Base-by-base conservation (phyloP, 352 stramenopile genomes). In the Phytophthora pluvialis region DNA sequence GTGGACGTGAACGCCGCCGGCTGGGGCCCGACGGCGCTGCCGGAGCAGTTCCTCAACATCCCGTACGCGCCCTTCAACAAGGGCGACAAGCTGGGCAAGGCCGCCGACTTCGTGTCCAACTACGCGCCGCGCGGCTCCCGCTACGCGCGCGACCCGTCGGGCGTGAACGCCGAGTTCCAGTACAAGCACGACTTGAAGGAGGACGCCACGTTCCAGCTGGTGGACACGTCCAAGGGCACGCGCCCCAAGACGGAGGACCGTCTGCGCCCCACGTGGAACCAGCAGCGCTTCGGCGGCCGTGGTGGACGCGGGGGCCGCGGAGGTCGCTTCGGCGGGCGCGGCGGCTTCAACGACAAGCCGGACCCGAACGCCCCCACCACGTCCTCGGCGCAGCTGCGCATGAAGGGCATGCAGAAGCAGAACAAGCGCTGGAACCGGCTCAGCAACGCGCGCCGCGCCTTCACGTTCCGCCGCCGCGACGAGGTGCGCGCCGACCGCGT, bases 41-140 rank as follows among this genome's bases (percentile, higher is more conserved):
- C 90, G 16, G 77, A 95, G 75, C 86, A 96, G 74, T 98, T 98
- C 82, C 73, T 91, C 21, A 87, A 96, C 64, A 78, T 99, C 28
- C 97, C 97, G 7, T 99, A 98, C 70, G 90, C 93, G 38, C 94
- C 95, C 3, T 99, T 99, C 74, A 97, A 97, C 62, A 97, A 98
- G 67, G 93, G 86, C 35, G 96, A 99, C 83, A 96, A 97, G 66
- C 78, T 98, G 9, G 95, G 95, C 25, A 94, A 97, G 43, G 93
- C 84, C 12, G 96, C 97, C 38, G 97, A 99, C 81, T 99, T 98
- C 58, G 82, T 90, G 28, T 90, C 80, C 31, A 93, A 83, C 63
- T 93, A 91, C 44, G 83, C 74, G 58, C 75, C 75, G 12, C 80
- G 83, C 49, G 78, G 75, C 48, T 67, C 60, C 25, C 80, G 72